Conservation (phyloP, 192 early-diverging fungal species). For the Gaertneriomyces semiglobifer region DNA sequence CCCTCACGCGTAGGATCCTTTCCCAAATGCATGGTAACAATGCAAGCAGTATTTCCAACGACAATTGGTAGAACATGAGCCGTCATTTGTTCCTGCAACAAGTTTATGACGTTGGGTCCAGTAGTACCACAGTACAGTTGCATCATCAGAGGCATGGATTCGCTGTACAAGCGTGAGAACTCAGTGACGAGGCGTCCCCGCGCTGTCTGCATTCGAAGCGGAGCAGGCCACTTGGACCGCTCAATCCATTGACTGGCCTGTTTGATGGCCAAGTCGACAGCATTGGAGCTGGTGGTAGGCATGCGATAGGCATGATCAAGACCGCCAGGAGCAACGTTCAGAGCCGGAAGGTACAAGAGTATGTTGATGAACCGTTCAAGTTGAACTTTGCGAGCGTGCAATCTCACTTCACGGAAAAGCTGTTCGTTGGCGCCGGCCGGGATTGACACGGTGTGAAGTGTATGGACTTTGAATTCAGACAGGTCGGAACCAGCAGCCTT, state of each 20-base stretch:
- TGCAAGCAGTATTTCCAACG: background rate
- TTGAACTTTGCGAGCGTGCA: background rate
- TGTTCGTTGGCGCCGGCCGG: background rate
- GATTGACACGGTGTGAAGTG: background rate
- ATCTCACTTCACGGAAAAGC: background rate
- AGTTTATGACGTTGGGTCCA: background rate
- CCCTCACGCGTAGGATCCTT: background rate
- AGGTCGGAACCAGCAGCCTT: background rate
- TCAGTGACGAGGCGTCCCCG: background rate
- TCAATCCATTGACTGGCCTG: background rate
- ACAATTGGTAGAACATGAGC: background rate
- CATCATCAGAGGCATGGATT: background rate
- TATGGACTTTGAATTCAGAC: background rate
- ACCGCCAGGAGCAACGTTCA: constrained; percentile 12
- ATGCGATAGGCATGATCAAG: constrained; percentile 9
- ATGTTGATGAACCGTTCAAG: constrained; percentile 3
- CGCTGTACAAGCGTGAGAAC: background rate
- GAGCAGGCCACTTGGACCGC: background rate
- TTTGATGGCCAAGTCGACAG: background rate
- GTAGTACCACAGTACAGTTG: background rate
- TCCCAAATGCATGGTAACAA: background rate
- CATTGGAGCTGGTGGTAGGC: background rate
- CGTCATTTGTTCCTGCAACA: background rate
- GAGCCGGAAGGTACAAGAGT: constrained; percentile 3
- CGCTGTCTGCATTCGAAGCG: background rate